These are phyloP conservation scores for Rhinocladiella mackenziei DNA, from an alignment of 2,329 filamentous ascomycete genomes.

Conservation along the genomic window DNA sequence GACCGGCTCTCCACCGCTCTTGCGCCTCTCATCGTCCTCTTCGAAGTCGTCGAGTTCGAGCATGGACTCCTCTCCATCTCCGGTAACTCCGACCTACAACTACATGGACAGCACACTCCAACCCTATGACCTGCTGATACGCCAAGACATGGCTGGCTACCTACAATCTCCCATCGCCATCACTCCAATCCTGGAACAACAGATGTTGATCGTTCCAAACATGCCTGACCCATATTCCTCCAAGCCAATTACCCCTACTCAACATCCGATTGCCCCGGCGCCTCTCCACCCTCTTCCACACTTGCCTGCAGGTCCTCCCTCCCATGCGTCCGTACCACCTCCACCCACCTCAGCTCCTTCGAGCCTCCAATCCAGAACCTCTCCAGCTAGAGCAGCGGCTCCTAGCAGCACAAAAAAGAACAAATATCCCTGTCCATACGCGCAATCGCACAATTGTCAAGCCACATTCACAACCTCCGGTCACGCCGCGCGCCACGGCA, in stretches of 20 bases:
- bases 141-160: slow-evolving; percentile 25
- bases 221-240: slow-evolving; percentile 19
- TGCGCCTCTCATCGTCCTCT: slow-evolving; percentile 24
- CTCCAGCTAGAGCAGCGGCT: slow-evolving; percentile 13
- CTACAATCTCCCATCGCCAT: slow-evolving; percentile 29
- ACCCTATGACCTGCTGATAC: slow-evolving; percentile 28
- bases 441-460: slow-evolving; percentile 54
- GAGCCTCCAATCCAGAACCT: slow-evolving; percentile 12
- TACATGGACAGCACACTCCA: slow-evolving; percentile 24
- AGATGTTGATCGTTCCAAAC: slow-evolving; percentile 22
- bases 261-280: slow-evolving; percentile 19
- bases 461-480: slow-evolving; percentile 65
- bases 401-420: slow-evolving; percentile 47
- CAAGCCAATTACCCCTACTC: slow-evolving; percentile 12
- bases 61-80: slow-evolving; percentile 32
- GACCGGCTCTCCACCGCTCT: slow-evolving; percentile 25
- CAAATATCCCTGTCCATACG: slow-evolving; percentile 63
- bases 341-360: slow-evolving; percentile 12
- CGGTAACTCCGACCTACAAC: slow-evolving; percentile 28
- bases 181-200: slow-evolving; percentile 29
- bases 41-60: slow-evolving; percentile 27
- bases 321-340: too few species aligned
- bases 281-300: slow-evolving; percentile 16
- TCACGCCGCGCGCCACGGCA: slow-evolving; percentile 63
- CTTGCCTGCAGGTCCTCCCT: too few species aligned